A percentile compares a stretch with the other conserved stretches of the same genome.
Conservation (phyloP, 1,284 basidiomycete genomes). For the Retiboletus flavoniger region DNA sequence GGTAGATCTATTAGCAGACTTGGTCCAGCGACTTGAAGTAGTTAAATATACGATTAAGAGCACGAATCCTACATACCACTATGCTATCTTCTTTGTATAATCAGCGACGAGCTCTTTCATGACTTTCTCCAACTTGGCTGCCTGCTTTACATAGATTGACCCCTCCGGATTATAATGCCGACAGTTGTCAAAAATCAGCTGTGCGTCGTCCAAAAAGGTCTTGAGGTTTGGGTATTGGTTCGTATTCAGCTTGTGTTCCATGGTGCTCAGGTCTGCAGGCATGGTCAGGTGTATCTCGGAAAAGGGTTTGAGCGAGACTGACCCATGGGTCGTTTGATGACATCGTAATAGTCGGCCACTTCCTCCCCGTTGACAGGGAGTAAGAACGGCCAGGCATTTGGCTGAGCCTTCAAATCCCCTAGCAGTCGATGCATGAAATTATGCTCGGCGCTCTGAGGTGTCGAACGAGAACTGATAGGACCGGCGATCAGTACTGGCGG, state of each 20-base stretch:
- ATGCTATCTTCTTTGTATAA: slow-evolving; percentile 26
- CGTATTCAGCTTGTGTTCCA: slow-evolving; percentile 90
- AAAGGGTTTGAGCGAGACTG: slow-evolving; percentile 27
- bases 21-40: background rate
- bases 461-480: slow-evolving; percentile 40
- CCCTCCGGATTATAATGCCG: slow-evolving; percentile 84
- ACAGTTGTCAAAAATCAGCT: slow-evolving; percentile 91
- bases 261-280: slow-evolving; percentile 76
- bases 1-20: background rate
- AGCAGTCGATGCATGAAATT: slow-evolving; percentile 81
- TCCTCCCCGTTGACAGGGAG: slow-evolving; percentile 81
- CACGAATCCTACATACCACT: slow-evolving; percentile 1
- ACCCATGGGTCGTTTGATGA: slow-evolving; percentile 96
- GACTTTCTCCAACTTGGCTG: slow-evolving; percentile 77
- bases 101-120: slow-evolving; percentile 53
- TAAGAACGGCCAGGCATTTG: slow-evolving; percentile 86
- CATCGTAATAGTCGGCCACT: slow-evolving; percentile 89
- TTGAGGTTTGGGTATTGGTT: slow-evolving; percentile 78
- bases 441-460: slow-evolving; percentile 56
- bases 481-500: slow-evolving; percentile 1
- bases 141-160: slow-evolving; percentile 85
- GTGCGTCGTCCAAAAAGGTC: slow-evolving; percentile 77
- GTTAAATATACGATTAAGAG: background rate
- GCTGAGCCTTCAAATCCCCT: slow-evolving; percentile 79
- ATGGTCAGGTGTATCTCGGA: background rate